Conservation (phyloP, 768 basidiomycete genomes). For the Neoboletus brunneissimus region DNA sequence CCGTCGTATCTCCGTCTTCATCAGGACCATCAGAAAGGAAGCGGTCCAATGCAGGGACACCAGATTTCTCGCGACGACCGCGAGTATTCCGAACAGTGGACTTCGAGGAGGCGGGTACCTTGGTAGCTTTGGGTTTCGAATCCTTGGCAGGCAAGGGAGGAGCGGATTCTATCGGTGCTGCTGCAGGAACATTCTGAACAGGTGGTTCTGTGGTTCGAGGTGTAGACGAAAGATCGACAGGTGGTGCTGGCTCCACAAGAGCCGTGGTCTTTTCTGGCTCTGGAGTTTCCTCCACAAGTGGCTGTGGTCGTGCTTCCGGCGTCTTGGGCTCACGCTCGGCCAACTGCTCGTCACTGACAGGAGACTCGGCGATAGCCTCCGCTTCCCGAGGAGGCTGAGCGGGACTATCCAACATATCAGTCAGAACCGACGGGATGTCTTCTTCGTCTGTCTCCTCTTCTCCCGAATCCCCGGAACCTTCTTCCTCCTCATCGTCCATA, state of each 20-base stretch:
- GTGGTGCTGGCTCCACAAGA: slow-evolving; percentile 16
- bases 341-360: slow-evolving; percentile 30
- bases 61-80: slow-evolving; percentile 74
- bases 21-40: slow-evolving; percentile 56
- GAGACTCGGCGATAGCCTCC: slow-evolving; percentile 37
- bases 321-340: slow-evolving; percentile 68
- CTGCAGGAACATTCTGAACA: neutral
- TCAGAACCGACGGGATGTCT: slow-evolving; percentile 31
- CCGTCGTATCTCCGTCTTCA: slow-evolving; percentile 41
- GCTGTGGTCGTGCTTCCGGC: slow-evolving; percentile 59
- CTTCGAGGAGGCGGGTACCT: slow-evolving; percentile 15
- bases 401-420: slow-evolving; percentile 19
- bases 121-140: slow-evolving; percentile 27
- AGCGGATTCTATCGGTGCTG: slow-evolving; percentile 18
- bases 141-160: slow-evolving; percentile 35
- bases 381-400: slow-evolving; percentile 27
- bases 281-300: slow-evolving; percentile 30
- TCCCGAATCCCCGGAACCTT: slow-evolving; percentile 33
- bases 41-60: slow-evolving; percentile 75
- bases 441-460: slow-evolving; percentile 38
- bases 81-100: slow-evolving; percentile 32
- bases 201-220: slow-evolving; percentile 14
- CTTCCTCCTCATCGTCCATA: slow-evolving; percentile 66
- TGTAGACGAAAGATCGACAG: slow-evolving; percentile 15
- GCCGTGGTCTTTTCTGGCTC: slow-evolving; percentile 13